phyloP scores from a whole-genome alignment of 768 basidiomycete genomes.

The Amanita jacksonii region DNA sequence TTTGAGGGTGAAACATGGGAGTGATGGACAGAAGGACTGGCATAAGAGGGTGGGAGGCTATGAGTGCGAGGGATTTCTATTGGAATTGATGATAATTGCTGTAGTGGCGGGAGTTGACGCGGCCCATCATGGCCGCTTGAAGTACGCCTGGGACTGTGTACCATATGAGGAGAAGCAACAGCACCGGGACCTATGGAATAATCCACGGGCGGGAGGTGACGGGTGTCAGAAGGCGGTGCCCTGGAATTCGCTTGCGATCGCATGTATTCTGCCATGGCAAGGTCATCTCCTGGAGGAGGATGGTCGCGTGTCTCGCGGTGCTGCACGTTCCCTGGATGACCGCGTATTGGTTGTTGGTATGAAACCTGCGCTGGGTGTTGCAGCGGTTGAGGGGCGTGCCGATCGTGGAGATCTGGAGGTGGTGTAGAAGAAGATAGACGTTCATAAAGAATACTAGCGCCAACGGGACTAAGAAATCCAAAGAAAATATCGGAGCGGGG shows the following conservation, averaged over 20 bases:
- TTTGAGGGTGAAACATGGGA: slow-evolving; percentile 24
- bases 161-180: slow-evolving; percentile 28
- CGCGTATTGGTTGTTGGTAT: slow-evolving; percentile 25
- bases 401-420: slow-evolving; percentile 40
- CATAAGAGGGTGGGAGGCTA: slow-evolving; percentile 22
- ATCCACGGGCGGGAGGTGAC: slow-evolving; percentile 40
- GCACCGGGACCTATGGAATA: slow-evolving; percentile 33
- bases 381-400: slow-evolving; percentile 23
- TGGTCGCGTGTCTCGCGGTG: slow-evolving; percentile 31
- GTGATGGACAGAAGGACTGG: slow-evolving; percentile 23
- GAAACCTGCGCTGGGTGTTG: slow-evolving; percentile 26
- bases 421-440: slow-evolving; percentile 55
- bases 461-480: slow-evolving; percentile 8
- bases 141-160: slow-evolving; percentile 33
- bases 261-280: slow-evolving; percentile 38
- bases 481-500: slow-evolving; percentile 15
- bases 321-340: slow-evolving; percentile 24
- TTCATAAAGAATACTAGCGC: slow-evolving; percentile 61
- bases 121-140: slow-evolving; percentile 32
- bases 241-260: slow-evolving; percentile 40
- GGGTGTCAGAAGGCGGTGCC: slow-evolving; percentile 37
- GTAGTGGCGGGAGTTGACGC: slow-evolving; percentile 41
- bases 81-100: slow-evolving; percentile 36
- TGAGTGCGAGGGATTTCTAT: slow-evolving; percentile 26
- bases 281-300: slow-evolving; percentile 36